A percentile compares a stretch with the other conserved stretches of the same genome.
Conservation (phyloP, 2,329 filamentous ascomycete species). For the Ophiocordyceps unilateralis region DNA sequence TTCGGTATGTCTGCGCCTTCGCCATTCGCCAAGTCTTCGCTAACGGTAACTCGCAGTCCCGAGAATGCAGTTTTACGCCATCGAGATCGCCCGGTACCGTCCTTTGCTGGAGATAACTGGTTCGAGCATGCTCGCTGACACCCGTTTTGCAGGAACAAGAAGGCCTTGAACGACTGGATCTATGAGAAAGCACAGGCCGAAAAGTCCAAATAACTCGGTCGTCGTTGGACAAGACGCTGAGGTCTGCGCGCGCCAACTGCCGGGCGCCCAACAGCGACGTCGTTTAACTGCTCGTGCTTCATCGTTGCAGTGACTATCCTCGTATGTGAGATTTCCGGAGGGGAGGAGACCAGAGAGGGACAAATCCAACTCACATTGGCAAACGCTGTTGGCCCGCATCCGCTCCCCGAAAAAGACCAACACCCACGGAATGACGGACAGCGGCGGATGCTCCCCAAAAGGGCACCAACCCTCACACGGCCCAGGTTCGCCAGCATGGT, state of each 20-base stretch:
- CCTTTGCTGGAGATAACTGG: background rate
- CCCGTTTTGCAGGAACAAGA: conserved; percentile 55
- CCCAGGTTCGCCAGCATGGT: conserved; percentile 59
- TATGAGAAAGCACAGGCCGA: conserved; percentile 64
- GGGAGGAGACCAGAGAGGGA: background rate
- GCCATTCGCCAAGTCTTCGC: background rate
- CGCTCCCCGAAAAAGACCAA: conserved; percentile 60
- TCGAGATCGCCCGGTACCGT: conserved; percentile 28
- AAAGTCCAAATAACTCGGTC: conserved; percentile 12
- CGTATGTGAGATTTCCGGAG: background rate
- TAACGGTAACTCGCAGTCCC: conserved; percentile 21
- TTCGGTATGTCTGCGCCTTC: conserved; percentile 42
- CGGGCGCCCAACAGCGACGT: too few species aligned
- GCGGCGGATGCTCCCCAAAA: conserved; percentile 54
- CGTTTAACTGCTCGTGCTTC: background rate
- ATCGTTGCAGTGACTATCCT: background rate
- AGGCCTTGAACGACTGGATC: conserved; percentile 91
- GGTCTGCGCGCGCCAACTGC: too few species aligned
- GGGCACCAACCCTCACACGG: conserved; percentile 50
- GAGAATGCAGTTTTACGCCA: conserved; percentile 38
- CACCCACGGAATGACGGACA: conserved; percentile 79
- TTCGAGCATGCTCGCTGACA: conserved; percentile 4
- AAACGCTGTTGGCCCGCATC: conserved; percentile 61
- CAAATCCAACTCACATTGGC: conserved; percentile 34
- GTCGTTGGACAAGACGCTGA: background rate